phyloP scores from a whole-genome alignment of 805 yeast genomes.

The Monosporozyma aquatica region DNA sequence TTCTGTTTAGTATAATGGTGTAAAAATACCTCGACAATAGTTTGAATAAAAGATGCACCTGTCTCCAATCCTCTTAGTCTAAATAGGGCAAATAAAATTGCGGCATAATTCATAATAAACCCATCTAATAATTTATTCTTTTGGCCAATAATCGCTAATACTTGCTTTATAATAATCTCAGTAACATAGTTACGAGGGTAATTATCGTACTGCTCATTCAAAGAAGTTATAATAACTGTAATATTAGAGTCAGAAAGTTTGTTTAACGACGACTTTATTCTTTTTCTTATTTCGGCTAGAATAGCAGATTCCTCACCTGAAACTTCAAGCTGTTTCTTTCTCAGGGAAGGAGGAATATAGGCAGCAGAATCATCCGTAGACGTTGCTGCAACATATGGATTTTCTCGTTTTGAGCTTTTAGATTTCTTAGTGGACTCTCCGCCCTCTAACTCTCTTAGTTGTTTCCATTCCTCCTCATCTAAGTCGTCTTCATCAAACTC shows the following conservation, averaged over 20 bases:
- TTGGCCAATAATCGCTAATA: constrained; percentile 54
- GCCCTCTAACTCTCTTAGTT: constrained; percentile 23
- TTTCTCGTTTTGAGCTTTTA: constrained; percentile 37
- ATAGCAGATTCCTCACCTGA: constrained; percentile 38
- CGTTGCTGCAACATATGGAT: constrained; percentile 65
- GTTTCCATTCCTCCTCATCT: constrained; percentile 30
- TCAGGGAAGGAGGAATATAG: constrained; percentile 82
- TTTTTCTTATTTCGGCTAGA: constrained; percentile 41
- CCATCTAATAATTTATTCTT: constrained; percentile 67
- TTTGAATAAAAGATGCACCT: constrained; percentile 80
- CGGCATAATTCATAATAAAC: constrained; percentile 71
- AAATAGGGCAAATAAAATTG: constrained; percentile 65
- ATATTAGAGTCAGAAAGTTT: constrained; percentile 84
- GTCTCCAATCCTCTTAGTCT: constrained; percentile 76
- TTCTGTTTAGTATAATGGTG: constrained; percentile 25
- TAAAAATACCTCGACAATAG: constrained; percentile 63
- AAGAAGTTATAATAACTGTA: constrained; percentile 55
- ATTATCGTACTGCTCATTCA: constrained; percentile 51
- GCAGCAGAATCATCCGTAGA: constrained; percentile 34
- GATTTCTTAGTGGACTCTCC: constrained; percentile 25
- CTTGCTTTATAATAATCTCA: constrained; percentile 51
- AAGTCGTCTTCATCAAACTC: constrained; percentile 34
- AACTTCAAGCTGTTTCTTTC: constrained; percentile 41
- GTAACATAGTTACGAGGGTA: constrained; percentile 77
- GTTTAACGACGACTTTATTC: constrained; percentile 77